Evolutionary conservation across 192 early-diverging fungal species (phyloP), one percentile per base, ranked within the genome.

Genomic region (Gamsiella multidivaricata): DNA sequence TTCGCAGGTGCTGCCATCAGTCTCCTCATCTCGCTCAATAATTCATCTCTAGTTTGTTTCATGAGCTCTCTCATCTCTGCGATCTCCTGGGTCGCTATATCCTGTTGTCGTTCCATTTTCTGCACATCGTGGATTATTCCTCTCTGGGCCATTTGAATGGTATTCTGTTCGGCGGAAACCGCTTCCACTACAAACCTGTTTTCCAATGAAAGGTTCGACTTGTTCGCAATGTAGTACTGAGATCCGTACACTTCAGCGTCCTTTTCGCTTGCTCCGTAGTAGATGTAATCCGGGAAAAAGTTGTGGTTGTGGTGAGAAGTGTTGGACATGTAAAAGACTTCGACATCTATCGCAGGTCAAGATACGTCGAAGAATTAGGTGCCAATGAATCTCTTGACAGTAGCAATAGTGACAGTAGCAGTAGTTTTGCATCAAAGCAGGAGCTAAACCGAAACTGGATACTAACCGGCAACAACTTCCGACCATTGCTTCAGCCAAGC

Each of bases 401-500:
- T n/a, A n/a, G n/a, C n/a, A n/a, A n/a, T n/a, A n/a, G n/a, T n/a
- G n/a, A n/a, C n/a, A n/a, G n/a, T n/a, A n/a, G n/a, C n/a, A n/a
- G n/a, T n/a, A n/a, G n/a, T n/a, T n/a, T n/a, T n/a, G n/a, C n/a
- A n/a, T n/a, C n/a, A n/a, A n/a, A n/a, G n/a, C n/a, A n/a, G n/a
- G n/a, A n/a, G n/a, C n/a, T n/a, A 3, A 6, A 57, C 25, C 3
- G 6, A 28, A 15, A 42, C 45, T 9, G 14, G 17, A 46, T 46
- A 42, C 61, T 41, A 61, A 75, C 72, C 72, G 7, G 72, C 55
- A 53, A 75, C 66, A 14, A 75, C 72, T 20, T 75, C 72, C 20
- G 72, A 75, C 72, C 72, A 75, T 23, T 75, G 72, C 33, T 75
- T 75, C 4, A 75, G 43, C 72, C 72, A 75, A 29, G 63, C 72